Evolutionary conservation across 2,329 filamentous ascomycete species (phyloP), one percentile per base, ranked within the genome.

Genomic region (Cyclaneusma minus): DNA sequence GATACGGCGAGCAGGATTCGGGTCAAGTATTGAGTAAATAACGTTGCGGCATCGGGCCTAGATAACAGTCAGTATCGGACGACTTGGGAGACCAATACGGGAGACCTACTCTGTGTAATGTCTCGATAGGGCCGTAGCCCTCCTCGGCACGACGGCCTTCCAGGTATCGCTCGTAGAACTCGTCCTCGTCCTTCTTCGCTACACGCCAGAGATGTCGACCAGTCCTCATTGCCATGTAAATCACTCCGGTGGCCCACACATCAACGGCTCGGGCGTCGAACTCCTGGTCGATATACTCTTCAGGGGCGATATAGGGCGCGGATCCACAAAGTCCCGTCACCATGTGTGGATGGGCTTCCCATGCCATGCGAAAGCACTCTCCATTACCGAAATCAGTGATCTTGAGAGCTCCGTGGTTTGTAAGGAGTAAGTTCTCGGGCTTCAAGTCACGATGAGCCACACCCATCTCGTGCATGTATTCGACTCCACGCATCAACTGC

Each of bases 211-310:
- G 62, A 52, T 98, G 89, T 28, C 89, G 69, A 5, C 89, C 89
- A 2, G 87, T 95, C 31, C 89, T 69, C 89, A 98, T 98, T 9
- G 89, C 89, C 89, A 98, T 98, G 58, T 98, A 98, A 33, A 98
- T 98, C 27, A 98, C 89, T 47, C 89, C 89, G 33, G 84, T 93
- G 13, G 89, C 89, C 89, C 89, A 98, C 9, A 95, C 78, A 45
- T 98, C 89, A 25, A 98, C 87, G n/a, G 89, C 87, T 31, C 89
- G 70, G 16, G 89, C 89, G 46, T 98, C 89, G 39, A 98, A 98
- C 49, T 98, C 89, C 49, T 77, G 84, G 47, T 92, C 85, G 2
- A 75, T 70, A 44, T 98, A 98, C 51, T 98, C 89, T 50, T 98
- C 89, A 0, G 89, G 89, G 2, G 89, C 82, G 40, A 98, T 98